A percentile compares a stretch with the other conserved stretches of the same genome.
Evolutionary conservation across 2,329 filamentous ascomycete genomes (phyloP).

Genomic region (Aureobasidium sp.): DNA sequence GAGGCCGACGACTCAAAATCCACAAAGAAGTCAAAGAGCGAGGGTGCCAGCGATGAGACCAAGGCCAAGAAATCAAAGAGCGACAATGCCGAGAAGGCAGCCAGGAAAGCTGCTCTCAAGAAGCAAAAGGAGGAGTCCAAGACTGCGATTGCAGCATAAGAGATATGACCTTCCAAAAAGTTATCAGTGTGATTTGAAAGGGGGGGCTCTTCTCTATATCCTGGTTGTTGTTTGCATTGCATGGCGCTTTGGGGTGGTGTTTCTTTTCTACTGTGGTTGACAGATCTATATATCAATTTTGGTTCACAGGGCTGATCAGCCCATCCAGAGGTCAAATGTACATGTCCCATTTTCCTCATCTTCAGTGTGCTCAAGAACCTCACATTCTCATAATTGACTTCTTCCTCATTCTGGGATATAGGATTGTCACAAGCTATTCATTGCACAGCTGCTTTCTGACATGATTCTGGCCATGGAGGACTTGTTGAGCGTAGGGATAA

Average conservation of each 20-base stretch:
- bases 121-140: slow-evolving; percentile 22
- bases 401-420: too few relatives aligned
- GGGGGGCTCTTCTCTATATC: not conserved
- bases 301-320: not conserved
- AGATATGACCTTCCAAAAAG: not conserved
- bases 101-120: slow-evolving; percentile 22
- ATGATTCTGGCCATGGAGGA: too few relatives aligned
- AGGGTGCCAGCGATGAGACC: slow-evolving; percentile 19
- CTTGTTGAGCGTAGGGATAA: not conserved
- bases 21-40: slow-evolving; percentile 28
- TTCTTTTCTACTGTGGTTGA: not conserved
- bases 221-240: slow-evolving; percentile 10
- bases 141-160: slow-evolving; percentile 18
- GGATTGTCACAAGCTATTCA: too few relatives aligned
- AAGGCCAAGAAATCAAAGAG: slow-evolving; percentile 27
- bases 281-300: not conserved
- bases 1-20: slow-evolving; percentile 25
- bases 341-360: not conserved
- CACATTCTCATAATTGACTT: too few relatives aligned
- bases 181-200: not conserved
- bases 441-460: too few relatives aligned
- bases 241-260: slow-evolving; percentile 4
- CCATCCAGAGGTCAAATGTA: not conserved
- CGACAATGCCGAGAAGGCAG: slow-evolving; percentile 20
- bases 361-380: too few relatives aligned